A percentile compares a stretch with the other conserved stretches of the same genome.
These are phyloP conservation scores for Xerocomus potaroensis DNA, from an alignment of 768 basidiomycete genomes.

Conservation along the genomic window DNA sequence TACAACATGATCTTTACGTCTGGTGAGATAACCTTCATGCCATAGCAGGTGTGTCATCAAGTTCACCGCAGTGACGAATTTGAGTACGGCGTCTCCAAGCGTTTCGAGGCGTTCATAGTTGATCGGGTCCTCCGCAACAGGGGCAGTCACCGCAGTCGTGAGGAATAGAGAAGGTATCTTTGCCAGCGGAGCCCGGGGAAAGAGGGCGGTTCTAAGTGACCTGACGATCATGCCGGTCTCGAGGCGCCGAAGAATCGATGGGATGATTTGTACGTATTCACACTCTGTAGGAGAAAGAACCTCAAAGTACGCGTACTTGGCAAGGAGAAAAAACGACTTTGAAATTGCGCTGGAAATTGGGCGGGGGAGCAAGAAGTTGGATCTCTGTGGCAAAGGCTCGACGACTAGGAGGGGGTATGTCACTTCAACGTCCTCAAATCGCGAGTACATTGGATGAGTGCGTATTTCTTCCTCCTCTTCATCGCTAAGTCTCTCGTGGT, in stretches of 20 bases:
- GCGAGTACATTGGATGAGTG: conserved; percentile 29
- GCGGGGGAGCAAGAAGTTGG: conserved; percentile 58
- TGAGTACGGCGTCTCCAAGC: conserved; percentile 72
- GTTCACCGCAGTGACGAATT: conserved; percentile 57
- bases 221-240: conserved; percentile 46
- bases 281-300: conserved; percentile 51
- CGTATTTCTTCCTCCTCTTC: conserved; percentile 46
- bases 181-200: conserved; percentile 39
- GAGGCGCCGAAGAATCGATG: conserved; percentile 62
- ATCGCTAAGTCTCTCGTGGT: conserved; percentile 39
- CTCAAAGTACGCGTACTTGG: conserved; percentile 41
- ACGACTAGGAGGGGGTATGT: conserved; percentile 64
- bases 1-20: conserved; percentile 70
- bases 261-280: conserved; percentile 54
- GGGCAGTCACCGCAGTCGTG: conserved; percentile 55
- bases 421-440: conserved; percentile 35
- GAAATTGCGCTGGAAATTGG: conserved; percentile 16
- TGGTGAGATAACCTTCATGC: conserved; percentile 74
- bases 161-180: conserved; percentile 46
- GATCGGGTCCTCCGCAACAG: conserved; percentile 49
- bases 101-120: conserved; percentile 77
- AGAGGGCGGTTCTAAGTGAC: conserved; percentile 47
- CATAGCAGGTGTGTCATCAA: conserved; percentile 66
- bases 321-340: conserved; percentile 39
- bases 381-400: conserved; percentile 44